phyloP scores from a whole-genome alignment of 371 early-diverging fungal genomes.

The Entomophthora muscae region DNA sequence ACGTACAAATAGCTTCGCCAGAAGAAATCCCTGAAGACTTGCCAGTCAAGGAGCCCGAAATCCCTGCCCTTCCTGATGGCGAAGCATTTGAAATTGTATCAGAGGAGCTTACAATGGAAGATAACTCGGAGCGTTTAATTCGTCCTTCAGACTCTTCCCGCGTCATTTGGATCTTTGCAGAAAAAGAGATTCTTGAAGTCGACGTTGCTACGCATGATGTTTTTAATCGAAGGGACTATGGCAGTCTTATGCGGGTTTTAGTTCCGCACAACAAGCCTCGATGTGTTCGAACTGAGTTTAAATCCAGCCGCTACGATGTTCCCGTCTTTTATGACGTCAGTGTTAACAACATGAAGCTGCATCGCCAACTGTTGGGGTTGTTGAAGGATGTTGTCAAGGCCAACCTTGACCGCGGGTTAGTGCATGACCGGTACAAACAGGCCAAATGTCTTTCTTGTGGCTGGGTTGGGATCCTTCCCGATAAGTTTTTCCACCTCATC shows the following conservation, averaged over 20 bases:
- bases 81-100: background rate
- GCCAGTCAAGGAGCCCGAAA: background rate
- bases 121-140: background rate
- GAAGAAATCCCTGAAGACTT: background rate
- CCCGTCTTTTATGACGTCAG: background rate
- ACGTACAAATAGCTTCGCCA: background rate
- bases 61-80: background rate
- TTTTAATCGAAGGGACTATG: background rate
- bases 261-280: background rate
- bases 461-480: slow-evolving; percentile 5
- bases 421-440: slow-evolving; percentile 5
- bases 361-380: background rate
- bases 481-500: background rate
- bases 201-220: background rate
- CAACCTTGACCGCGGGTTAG: background rate
- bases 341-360: background rate
- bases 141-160: background rate
- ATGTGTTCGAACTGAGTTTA: background rate
- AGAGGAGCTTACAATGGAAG: background rate
- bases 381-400: background rate
- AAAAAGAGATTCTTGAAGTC: background rate
- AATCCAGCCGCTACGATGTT: background rate
- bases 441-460: slow-evolving; percentile 7
- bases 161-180: background rate
- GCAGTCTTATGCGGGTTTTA: background rate